A percentile compares a stretch with the other conserved stretches of the same genome.
phyloP scores from a whole-genome alignment of 2,329 filamentous ascomycete genomes.

The Exophiala dermatitidis region DNA sequence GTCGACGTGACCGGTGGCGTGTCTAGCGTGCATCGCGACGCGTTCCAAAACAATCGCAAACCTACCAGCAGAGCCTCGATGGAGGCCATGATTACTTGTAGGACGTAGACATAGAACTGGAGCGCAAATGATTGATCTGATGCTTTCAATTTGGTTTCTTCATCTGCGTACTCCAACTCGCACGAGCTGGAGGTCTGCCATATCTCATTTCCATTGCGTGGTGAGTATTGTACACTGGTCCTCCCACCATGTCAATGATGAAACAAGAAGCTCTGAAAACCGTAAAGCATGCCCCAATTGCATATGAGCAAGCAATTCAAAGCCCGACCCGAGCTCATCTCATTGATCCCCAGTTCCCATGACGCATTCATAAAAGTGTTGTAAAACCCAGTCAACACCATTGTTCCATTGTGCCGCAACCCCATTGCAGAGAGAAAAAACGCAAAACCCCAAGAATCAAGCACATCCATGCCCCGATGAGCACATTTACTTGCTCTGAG shows the following conservation, averaged over 20 bases:
- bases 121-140: slow-evolving; percentile 20
- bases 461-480: slow-evolving; percentile 36
- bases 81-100: background rate
- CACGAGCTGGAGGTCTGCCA: slow-evolving; percentile 13
- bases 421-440: slow-evolving; percentile 36
- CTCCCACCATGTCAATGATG: slow-evolving; percentile 8
- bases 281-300: slow-evolving; percentile 18
- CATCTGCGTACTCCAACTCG: slow-evolving; percentile 15
- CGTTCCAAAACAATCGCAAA: slow-evolving; percentile 16
- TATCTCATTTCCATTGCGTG: slow-evolving; percentile 19
- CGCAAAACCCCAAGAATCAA: slow-evolving; percentile 35
- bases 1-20: background rate
- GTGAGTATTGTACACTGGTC: slow-evolving; percentile 20
- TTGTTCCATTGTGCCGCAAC: slow-evolving; percentile 30
- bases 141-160: slow-evolving; percentile 25
- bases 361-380: slow-evolving; percentile 26
- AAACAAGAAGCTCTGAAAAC: slow-evolving; percentile 21
- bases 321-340: slow-evolving; percentile 15
- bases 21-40: slow-evolving; percentile 14
- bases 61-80: background rate
- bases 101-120: background rate
- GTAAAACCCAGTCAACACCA: slow-evolving; percentile 39
- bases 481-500: slow-evolving; percentile 82
- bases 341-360: slow-evolving; percentile 21
- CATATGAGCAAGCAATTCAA: slow-evolving; percentile 16